These are phyloP conservation scores for Boletus austroedulis DNA, from an alignment of 1,284 basidiomycete genomes.

Conservation along the genomic window DNA sequence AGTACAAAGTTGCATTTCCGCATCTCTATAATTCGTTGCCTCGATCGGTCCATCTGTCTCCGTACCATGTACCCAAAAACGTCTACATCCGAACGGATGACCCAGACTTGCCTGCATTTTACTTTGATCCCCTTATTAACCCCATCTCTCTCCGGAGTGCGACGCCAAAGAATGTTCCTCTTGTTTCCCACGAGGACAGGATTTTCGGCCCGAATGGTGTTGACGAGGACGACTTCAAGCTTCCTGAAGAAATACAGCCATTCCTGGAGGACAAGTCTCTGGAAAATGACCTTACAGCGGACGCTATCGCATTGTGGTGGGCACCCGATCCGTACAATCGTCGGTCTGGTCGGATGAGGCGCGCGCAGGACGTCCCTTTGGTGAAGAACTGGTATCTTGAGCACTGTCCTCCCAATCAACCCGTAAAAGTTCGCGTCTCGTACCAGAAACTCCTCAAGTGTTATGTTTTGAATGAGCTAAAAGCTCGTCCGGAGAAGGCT, in stretches of 20 bases:
- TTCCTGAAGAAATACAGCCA: constrained; percentile 79
- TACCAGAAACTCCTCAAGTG: constrained; percentile 99
- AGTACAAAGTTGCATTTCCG: constrained; percentile 99
- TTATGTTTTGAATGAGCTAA: constrained; percentile 93
- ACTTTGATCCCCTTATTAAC: constrained; percentile 98
- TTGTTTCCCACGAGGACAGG: constrained; percentile 86
- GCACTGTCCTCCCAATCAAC: constrained; percentile 94
- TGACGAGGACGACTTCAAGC: constrained; percentile 86
- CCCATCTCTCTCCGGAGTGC: constrained; percentile 89
- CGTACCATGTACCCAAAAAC: constrained; percentile 94
- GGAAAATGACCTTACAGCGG: constrained; percentile 91
- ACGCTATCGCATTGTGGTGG: constrained; percentile 99
- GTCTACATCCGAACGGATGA: constrained; percentile 99
- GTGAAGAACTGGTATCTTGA: constrained; percentile 99
- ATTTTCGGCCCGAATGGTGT: constrained; percentile 85
- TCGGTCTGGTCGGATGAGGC: constrained; percentile 88
- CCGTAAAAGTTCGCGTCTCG: constrained; percentile 98
- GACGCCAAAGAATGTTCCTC: constrained; percentile 76
- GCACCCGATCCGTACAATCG: constrained; percentile 95
- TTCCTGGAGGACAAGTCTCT: constrained; percentile 83
- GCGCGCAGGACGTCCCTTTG: constrained; percentile 93
- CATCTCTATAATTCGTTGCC: constrained; percentile 99
- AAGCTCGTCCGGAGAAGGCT: constrained; percentile 87
- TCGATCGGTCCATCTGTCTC: constrained; percentile 88
- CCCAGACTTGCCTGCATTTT: constrained; percentile 98